phyloP scores from a whole-genome alignment of 1,284 basidiomycete genomes.

The Laetiporus sulphureus region DNA sequence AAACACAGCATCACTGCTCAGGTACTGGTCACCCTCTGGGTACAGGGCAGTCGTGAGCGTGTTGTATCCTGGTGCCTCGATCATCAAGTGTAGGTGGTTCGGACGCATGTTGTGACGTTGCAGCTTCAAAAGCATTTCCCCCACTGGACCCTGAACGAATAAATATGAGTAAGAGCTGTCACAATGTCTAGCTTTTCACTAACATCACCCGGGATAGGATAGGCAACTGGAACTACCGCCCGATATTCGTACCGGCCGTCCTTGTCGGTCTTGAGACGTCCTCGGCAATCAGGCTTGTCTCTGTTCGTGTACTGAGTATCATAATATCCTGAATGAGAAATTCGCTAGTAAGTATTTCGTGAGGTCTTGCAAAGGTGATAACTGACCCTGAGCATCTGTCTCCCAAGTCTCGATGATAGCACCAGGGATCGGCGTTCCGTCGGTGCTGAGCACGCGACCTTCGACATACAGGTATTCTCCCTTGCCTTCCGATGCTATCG shows the following conservation, averaged over 20 bases:
- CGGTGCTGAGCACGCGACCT: conserved; percentile 57
- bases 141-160: conserved; percentile 62
- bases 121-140: conserved; percentile 49
- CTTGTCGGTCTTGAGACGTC: conserved; percentile 52
- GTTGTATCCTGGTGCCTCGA: conserved; percentile 65
- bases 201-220: conserved; percentile 76
- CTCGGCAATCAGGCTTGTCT: conserved; percentile 68
- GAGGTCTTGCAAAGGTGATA: conserved; percentile 13
- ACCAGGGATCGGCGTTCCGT: conserved; percentile 61
- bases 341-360: background rate
- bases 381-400: conserved; percentile 65
- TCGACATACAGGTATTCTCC: conserved; percentile 79
- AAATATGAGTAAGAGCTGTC: conserved; percentile 7
- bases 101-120: conserved; percentile 75
- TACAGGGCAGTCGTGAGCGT: conserved; percentile 73
- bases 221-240: conserved; percentile 71
- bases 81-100: conserved; percentile 72
- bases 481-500: conserved; percentile 69
- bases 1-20: conserved; percentile 71
- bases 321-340: conserved; percentile 37
- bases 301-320: conserved; percentile 61
- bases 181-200: conserved; percentile 13
- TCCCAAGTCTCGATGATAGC: conserved; percentile 84
- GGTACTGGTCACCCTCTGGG: conserved; percentile 60
- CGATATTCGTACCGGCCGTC: conserved; percentile 72